Base-by-base conservation (phyloP, 352 stramenopile species). In the Pythium apleroticum region DNA sequence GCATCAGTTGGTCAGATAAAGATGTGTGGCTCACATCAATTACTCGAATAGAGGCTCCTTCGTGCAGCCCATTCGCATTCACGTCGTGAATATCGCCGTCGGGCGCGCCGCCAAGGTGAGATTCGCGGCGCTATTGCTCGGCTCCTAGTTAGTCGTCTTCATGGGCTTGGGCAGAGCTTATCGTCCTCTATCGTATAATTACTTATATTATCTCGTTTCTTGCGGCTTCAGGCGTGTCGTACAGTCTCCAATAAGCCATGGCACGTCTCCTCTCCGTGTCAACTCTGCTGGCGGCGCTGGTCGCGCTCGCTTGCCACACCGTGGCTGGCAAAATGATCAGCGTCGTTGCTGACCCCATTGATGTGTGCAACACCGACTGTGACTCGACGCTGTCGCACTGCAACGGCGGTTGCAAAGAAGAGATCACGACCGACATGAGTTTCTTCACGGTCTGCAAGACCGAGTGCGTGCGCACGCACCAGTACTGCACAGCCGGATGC, bases 401-500 rank as follows among this genome's bases (percentile, higher is more conserved):
- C 49, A 57, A 31, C 33, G 10, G 15, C 25, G 48, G 48, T 33
- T 65, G 58, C 33, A 57, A 11, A 1, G 45, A 65, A 43, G 58
- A 65, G 35, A 50, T 63, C 45, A 57, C 54, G n/a, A 9, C 41
- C 41, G 60, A 68, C 37, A 62, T 30, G 46, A 52, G 58, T 30
- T 66, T 67, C 43, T 55, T 61, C 28, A 65, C 56, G 12, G 60
- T 59, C 15, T 75, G 68, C 52, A 59, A 72, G 55, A 75, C 68
- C 25, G 68, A 75, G 39, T 72, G 68, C 39, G 59, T 46, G 28
- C 68, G 68, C 43, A 65, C 69, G 35, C 45, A 41, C 20, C 41
- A 69, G 55, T 75, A 75, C 64, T 75, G 68, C 68, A 33, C 52
- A 35, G 68, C 68, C 24, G 64, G 64, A 8, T 75, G 68, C 68